Evolutionary conservation across 257 asterid species (phyloP).

Genomic region (Gentiana dahurica): DNA sequence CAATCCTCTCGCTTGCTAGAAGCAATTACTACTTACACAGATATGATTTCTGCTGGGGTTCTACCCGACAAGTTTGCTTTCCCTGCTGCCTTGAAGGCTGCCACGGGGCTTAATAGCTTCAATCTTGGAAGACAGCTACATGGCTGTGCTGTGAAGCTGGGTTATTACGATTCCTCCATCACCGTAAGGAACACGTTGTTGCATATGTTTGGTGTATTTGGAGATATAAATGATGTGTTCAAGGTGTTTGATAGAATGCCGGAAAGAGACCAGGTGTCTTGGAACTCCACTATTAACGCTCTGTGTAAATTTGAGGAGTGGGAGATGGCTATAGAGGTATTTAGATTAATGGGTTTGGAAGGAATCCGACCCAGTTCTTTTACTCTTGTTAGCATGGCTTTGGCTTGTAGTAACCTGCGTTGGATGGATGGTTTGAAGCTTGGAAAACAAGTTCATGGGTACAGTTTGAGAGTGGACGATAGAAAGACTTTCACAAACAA

Average conservation of each 20-base stretch:
- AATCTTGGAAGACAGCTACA: conserved; percentile 61
- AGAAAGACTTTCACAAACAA: conserved; percentile 54
- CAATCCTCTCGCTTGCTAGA: conserved; percentile 46
- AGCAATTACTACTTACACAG: conserved; percentile 49
- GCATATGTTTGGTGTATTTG: conserved; percentile 53
- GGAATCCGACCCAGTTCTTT: conserved; percentile 59
- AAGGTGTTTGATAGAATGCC: conserved; percentile 71
- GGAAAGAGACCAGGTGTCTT: conserved; percentile 67
- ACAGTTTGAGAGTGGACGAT: conserved; percentile 47
- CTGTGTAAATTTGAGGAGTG: conserved; percentile 60
- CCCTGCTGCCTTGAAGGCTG: conserved; percentile 68
- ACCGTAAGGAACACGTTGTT: conserved; percentile 64
- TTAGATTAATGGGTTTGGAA: conserved; percentile 51
- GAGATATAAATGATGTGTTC: conserved; percentile 29
- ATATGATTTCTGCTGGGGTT: conserved; percentile 51
- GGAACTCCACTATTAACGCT: conserved; percentile 75
- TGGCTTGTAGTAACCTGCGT: conserved; percentile 65
- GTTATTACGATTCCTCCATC: conserved; percentile 40
- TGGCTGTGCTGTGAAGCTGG: conserved; percentile 42
- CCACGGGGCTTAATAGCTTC: conserved; percentile 56
- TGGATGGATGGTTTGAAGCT: conserved; percentile 48
- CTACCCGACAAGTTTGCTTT: conserved; percentile 66
- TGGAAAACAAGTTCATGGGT: conserved; percentile 73
- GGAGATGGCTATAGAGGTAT: conserved; percentile 64
- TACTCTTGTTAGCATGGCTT: conserved; percentile 61